Conservation (phyloP, 305 asterid genomes). For the Rubia peregrina region DNA sequence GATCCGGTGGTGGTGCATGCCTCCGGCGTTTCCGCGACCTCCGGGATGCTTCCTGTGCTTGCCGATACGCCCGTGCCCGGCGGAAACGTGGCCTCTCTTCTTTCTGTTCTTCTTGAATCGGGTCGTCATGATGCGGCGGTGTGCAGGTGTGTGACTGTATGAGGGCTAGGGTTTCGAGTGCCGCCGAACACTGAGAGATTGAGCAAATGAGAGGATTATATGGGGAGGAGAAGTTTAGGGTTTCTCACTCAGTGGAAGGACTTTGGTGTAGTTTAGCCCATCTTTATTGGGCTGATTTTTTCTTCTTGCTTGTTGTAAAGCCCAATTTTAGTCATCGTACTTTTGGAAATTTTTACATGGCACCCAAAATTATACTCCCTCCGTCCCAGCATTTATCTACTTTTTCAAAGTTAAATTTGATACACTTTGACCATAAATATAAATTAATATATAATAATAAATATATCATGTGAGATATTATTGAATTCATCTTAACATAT, state of each 20-base stretch:
- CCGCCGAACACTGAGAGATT: not conserved
- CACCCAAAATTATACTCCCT: no score
- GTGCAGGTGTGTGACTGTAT: no score
- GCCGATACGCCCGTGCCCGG: constrained; percentile 10
- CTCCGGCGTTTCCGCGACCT: constrained; percentile 10
- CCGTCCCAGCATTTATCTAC: no score
- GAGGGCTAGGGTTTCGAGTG: not conserved
- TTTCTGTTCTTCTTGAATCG: constrained; percentile 6
- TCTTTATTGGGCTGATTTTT: not conserved
- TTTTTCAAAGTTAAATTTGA: no score
- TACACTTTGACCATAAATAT: no score
- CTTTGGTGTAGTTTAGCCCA: not conserved
- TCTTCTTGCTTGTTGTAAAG: not conserved
- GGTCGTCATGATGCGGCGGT: not conserved
- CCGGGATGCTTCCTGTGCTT: constrained; percentile 13
- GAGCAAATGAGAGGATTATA: not conserved
- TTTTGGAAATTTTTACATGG: no score
- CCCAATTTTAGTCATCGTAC: constrained; percentile 7
- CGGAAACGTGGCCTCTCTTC: constrained; percentile 9
- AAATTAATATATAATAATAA: no score
- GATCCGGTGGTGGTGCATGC: constrained; percentile 13
- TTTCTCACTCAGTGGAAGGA: not conserved
- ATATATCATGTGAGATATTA: no score
- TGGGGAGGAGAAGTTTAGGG: not conserved
- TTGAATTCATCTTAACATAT: no score